Evolutionary conservation across 148 eudicot genomes (phyloP).

Genomic region (Suaeda aralocaspica): DNA sequence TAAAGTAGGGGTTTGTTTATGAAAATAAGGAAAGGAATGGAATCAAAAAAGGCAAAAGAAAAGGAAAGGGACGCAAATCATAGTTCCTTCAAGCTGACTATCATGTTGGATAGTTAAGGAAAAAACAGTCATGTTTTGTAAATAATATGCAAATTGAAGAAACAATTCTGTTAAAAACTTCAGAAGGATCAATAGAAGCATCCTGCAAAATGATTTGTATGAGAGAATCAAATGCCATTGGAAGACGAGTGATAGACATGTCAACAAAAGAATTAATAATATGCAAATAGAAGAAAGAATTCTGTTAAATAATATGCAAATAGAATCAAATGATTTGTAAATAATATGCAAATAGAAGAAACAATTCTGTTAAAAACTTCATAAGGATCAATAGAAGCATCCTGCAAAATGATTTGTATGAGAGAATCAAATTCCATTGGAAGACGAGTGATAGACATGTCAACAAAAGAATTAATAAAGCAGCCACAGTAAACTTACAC

Average conservation of each 20-base stretch:
- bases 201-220: constrained; percentile 48
- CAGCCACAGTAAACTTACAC: constrained; percentile 46
- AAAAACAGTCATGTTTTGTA: too few species aligned
- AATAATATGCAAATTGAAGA: constrained; percentile 71
- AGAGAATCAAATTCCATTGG: constrained; percentile 8
- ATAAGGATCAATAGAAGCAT: constrained; percentile 95
- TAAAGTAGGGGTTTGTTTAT: too few species aligned
- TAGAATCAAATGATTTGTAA: too few species aligned
- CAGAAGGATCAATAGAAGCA: constrained; percentile 96
- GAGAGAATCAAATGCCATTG: constrained; percentile 9
- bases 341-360: constrained; percentile 67
- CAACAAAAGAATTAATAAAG: neutral
- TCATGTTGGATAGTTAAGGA: too few species aligned
- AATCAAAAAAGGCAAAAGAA: too few species aligned
- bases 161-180: constrained; percentile 88
- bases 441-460: constrained; percentile 2
- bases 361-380: constrained; percentile 92
- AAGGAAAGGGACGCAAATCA: too few species aligned
- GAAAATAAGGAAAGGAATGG: too few species aligned
- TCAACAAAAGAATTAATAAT: too few species aligned
- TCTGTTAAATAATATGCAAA: too few species aligned
- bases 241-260: constrained; percentile 10
- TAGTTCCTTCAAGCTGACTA: too few species aligned
- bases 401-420: constrained; percentile 43
- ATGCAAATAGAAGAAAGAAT: too few species aligned